Evolutionary conservation across 805 yeast species (phyloP).

Genomic region (Metschnikowia santaceciliae): DNA sequence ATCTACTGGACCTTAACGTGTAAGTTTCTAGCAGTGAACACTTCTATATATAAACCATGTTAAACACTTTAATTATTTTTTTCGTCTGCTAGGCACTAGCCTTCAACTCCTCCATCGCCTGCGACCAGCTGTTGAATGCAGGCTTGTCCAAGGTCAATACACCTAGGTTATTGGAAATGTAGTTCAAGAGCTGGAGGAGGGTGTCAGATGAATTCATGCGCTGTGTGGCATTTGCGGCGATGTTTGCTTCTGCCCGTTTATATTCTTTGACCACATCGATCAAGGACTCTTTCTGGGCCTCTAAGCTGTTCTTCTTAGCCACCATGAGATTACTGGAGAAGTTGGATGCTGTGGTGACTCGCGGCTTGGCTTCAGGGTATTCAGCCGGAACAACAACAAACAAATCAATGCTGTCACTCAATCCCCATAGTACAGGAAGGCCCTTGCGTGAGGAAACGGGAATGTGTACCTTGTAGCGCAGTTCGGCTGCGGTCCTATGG

Average conservation of each 20-base stretch:
- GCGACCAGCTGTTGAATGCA: background rate
- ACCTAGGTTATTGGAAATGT: conserved; percentile 26
- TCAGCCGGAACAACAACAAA: conserved; percentile 30
- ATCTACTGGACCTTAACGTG: no score
- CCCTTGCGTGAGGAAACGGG: conserved; percentile 21
- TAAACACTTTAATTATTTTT: no score
- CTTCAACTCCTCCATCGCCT: background rate
- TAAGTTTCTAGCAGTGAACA: no score
- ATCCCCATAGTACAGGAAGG: conserved; percentile 30
- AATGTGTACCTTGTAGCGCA: conserved; percentile 29
- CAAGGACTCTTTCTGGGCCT: conserved; percentile 12
- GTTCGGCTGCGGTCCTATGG: conserved; percentile 23
- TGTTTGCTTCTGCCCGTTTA: conserved; percentile 25
- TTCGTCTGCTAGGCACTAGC: background rate
- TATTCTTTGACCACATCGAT: conserved; percentile 22
- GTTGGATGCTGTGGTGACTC: conserved; percentile 26
- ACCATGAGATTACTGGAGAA: conserved; percentile 29
- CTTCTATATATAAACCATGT: no score
- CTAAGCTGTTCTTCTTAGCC: conserved; percentile 18
- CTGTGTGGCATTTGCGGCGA: conserved; percentile 21
- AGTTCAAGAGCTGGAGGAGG: conserved; percentile 29
- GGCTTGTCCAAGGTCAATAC: conserved; percentile 1
- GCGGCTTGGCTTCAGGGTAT: conserved; percentile 27
- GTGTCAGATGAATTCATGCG: conserved; percentile 14
- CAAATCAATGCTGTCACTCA: conserved; percentile 25